These are phyloP conservation scores for Seminavis robusta DNA, from an alignment of 108 stramenopile genomes.

Conservation along the genomic window DNA sequence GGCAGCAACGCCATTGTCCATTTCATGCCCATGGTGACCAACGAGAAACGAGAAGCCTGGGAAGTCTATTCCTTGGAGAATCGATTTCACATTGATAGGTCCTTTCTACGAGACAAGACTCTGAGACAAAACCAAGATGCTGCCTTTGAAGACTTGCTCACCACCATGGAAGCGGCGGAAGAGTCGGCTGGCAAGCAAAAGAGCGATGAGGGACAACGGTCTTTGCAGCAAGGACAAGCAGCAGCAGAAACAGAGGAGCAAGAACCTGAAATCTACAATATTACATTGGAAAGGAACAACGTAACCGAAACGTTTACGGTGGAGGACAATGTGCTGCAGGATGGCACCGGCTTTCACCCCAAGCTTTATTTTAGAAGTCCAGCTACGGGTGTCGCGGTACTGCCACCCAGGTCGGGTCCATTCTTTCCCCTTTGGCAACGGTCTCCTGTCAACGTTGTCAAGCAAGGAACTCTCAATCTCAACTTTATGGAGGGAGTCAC, in stretches of 20 bases:
- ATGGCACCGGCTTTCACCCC: constrained; percentile 1
- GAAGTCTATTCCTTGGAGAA: constrained; percentile 9
- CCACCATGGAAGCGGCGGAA: neutral
- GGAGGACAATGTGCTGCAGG: no score
- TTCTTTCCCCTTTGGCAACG: neutral
- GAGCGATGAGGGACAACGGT: no score
- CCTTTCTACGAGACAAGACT: neutral
- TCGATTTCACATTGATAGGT: constrained; percentile 6
- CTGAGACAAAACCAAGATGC: constrained; percentile 3
- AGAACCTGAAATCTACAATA: no score
- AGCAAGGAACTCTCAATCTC: neutral
- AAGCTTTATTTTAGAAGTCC: neutral
- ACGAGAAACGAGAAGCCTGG: constrained; percentile 12
- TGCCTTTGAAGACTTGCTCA: neutral
- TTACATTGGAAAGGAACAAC: no score
- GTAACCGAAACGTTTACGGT: no score
- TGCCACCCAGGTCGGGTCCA: neutral
- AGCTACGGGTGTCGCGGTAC: neutral
- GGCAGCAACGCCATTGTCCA: neutral
- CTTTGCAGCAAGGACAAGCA: no score
- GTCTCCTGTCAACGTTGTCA: neutral
- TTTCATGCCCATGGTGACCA: constrained; percentile 8
- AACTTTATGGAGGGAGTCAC: no score
- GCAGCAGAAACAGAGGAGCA: no score
- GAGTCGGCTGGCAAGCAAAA: neutral